A percentile compares a stretch with the other conserved stretches of the same genome.
phyloP scores from a whole-genome alignment of 352 stramenopile genomes.

The Pythium dissotocum region DNA sequence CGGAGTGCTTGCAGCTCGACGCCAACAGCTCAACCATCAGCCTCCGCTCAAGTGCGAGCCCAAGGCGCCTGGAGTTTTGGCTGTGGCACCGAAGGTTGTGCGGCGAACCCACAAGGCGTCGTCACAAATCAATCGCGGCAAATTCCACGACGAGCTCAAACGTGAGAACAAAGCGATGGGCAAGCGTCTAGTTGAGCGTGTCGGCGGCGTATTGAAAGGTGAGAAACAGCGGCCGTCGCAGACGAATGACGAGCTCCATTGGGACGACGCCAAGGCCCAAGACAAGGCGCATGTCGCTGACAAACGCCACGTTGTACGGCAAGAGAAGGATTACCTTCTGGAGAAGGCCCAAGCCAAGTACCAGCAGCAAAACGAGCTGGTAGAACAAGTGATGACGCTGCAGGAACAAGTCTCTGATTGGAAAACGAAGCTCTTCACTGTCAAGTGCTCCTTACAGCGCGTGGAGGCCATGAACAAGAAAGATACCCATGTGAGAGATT shows the following conservation, averaged over 20 bases:
- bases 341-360: constrained; percentile 67
- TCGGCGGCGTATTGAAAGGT: constrained; percentile 2
- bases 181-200: constrained; percentile 51
- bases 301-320: constrained; percentile 36
- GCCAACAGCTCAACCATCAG: constrained; percentile 20
- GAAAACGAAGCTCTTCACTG: constrained; percentile 38
- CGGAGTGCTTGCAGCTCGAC: constrained; percentile 7
- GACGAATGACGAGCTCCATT: constrained; percentile 35
- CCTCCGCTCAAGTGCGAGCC: constrained; percentile 23
- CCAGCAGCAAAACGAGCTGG: constrained; percentile 48
- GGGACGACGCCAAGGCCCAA: constrained; percentile 23
- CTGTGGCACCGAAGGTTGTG: constrained; percentile 3
- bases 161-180: constrained; percentile 58
- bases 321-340: constrained; percentile 63
- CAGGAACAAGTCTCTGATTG: constrained; percentile 43
- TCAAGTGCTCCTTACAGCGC: constrained; percentile 40
- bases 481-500: constrained; percentile 56
- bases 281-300: constrained; percentile 51
- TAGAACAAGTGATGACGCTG: constrained; percentile 53
- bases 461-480: constrained; percentile 62
- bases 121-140: constrained; percentile 59
- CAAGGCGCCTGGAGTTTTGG: constrained; percentile 8
- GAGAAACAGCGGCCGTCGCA: constrained; percentile 22
- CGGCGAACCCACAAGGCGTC: constrained; percentile 54
- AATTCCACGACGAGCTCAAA: constrained; percentile 51